Conservation (phyloP, 331 rosid genomes). For the Arachis monticola region DNA sequence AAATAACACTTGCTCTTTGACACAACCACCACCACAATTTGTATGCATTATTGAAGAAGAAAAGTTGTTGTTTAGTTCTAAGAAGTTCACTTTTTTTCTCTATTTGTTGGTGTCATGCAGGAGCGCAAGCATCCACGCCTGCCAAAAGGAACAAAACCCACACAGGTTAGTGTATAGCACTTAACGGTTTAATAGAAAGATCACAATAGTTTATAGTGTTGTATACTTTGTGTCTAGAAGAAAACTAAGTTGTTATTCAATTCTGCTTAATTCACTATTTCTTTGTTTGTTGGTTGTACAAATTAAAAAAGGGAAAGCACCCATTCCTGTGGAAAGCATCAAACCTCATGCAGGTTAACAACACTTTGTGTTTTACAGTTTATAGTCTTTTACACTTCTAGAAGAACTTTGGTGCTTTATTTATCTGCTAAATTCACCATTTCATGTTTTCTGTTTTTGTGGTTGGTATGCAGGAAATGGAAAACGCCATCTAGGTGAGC, state of each 20-base stretch:
- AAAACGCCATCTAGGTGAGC: not conserved
- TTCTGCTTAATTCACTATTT: not conserved
- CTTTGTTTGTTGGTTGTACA: not conserved
- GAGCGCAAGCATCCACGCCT: not conserved
- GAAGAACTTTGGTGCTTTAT: too few relatives aligned
- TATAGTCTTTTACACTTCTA: too few relatives aligned
- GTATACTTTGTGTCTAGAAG: not conserved
- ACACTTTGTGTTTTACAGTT: too few relatives aligned
- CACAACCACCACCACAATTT: not conserved
- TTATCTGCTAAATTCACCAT: too few relatives aligned
- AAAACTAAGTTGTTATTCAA: not conserved
- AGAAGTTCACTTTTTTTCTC: not conserved
- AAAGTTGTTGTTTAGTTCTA: not conserved
- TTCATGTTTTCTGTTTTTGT: too few relatives aligned
- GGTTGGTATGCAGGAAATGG: too few relatives aligned
- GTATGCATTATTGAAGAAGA: not conserved
- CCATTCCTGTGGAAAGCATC: not conserved
- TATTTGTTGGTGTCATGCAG: not conserved
- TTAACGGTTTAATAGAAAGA: too few relatives aligned
- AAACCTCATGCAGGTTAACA: not conserved
- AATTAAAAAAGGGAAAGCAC: not conserved
- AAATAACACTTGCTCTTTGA: not conserved
- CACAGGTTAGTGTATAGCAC: too few relatives aligned
- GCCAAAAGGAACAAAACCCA: too few relatives aligned
- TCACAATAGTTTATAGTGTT: slow-evolving; percentile 14